phyloP scores from a whole-genome alignment of 495 filamentous ascomycete species.

The Penicillium paxilli region DNA sequence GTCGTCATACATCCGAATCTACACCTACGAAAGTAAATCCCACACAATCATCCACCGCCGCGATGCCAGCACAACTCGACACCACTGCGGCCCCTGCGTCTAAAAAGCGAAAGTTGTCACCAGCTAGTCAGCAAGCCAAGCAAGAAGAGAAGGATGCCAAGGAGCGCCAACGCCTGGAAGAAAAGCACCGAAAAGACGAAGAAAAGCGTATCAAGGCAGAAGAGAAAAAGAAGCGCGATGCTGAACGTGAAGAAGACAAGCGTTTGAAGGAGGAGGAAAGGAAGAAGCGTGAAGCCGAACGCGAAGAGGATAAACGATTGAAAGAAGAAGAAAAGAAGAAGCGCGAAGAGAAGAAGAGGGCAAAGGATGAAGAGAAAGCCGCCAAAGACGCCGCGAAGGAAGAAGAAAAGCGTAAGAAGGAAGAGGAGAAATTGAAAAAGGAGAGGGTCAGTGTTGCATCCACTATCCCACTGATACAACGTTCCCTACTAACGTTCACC shows the following conservation, averaged over 20 bases:
- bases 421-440: slow-evolving; percentile 68
- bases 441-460: slow-evolving; percentile 51
- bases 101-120: slow-evolving; percentile 56
- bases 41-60: not conserved
- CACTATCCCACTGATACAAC: not conserved
- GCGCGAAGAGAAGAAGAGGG: slow-evolving; percentile 53
- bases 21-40: not conserved
- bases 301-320: slow-evolving; percentile 37
- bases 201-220: slow-evolving; percentile 42
- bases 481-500: slow-evolving; percentile 6
- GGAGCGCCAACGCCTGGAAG: slow-evolving; percentile 42
- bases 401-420: slow-evolving; percentile 58
- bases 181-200: slow-evolving; percentile 45
- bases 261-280: slow-evolving; percentile 41
- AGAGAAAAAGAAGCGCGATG: slow-evolving; percentile 40
- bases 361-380: slow-evolving; percentile 63
- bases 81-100: slow-evolving; percentile 8
- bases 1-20: not conserved
- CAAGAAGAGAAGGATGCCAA: slow-evolving; percentile 55
- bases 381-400: slow-evolving; percentile 54
- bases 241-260: slow-evolving; percentile 39
- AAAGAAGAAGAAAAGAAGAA: slow-evolving; percentile 44
- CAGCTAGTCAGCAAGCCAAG: slow-evolving; percentile 54
- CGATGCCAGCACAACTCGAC: not conserved
- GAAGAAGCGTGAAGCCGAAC: slow-evolving; percentile 39